phyloP scores from a whole-genome alignment of 495 filamentous ascomycete genomes.

The Xylaria acuta region DNA sequence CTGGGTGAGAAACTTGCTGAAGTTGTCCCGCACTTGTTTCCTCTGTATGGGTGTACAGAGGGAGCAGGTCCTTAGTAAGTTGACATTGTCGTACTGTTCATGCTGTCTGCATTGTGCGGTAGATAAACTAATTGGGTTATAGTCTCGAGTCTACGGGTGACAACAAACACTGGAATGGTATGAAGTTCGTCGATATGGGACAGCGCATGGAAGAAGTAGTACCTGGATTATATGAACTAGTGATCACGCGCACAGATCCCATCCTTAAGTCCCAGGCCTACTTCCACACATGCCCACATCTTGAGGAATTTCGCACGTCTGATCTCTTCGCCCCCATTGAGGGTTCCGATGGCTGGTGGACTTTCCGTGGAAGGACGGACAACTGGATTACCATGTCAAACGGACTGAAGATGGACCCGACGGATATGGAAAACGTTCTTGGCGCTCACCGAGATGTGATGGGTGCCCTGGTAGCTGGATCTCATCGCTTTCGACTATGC shows the following conservation, averaged over 20 bases:
- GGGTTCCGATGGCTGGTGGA: slow-evolving; percentile 55
- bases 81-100: neutral
- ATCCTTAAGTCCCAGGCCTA: slow-evolving; percentile 29
- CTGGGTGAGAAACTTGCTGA: slow-evolving; percentile 32
- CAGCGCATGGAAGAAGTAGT: slow-evolving; percentile 41
- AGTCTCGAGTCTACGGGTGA: slow-evolving; percentile 34
- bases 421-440: slow-evolving; percentile 52
- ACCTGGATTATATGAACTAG: slow-evolving; percentile 39
- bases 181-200: slow-evolving; percentile 38
- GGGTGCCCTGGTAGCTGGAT: slow-evolving; percentile 53
- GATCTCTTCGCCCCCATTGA: slow-evolving; percentile 54
- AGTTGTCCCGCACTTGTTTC: slow-evolving; percentile 37
- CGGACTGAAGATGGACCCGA: slow-evolving; percentile 63
- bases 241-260: slow-evolving; percentile 33
- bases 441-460: slow-evolving; percentile 44
- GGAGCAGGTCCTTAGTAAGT: slow-evolving; percentile 33
- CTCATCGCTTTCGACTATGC: slow-evolving; percentile 50
- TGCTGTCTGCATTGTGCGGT: neutral
- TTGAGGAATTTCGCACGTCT: slow-evolving; percentile 54
- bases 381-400: slow-evolving; percentile 64
- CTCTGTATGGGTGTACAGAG: slow-evolving; percentile 37
- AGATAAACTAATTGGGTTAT: neutral
- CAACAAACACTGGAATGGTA: slow-evolving; percentile 33
- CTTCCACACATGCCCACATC: slow-evolving; percentile 53
- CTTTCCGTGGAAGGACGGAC: slow-evolving; percentile 54